Percentiles rank a stretch among this genome's conserved stretches.
These are phyloP conservation scores for Tulasnella sp. DNA, from an alignment of 768 basidiomycete species.

Conservation along the genomic window DNA sequence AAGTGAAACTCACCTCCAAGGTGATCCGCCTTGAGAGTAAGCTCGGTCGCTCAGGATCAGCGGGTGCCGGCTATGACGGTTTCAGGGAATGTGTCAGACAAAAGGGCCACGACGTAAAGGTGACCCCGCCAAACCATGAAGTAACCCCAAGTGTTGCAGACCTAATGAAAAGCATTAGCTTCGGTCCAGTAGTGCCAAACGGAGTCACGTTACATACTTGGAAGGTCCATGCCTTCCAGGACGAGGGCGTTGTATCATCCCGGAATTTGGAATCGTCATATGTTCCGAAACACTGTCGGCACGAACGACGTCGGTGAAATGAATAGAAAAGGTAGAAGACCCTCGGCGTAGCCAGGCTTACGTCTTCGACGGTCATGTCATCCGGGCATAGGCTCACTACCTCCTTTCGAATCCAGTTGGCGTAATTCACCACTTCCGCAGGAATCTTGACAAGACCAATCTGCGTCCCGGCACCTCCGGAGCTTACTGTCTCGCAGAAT, in stretches of 20 bases:
- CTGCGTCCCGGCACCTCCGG: slow-evolving; percentile 35
- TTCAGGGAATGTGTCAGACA: background rate
- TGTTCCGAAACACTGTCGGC: slow-evolving; percentile 72
- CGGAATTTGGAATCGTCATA: slow-evolving; percentile 56
- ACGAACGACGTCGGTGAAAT: background rate
- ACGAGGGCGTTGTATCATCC: slow-evolving; percentile 48
- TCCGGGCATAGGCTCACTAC: slow-evolving; percentile 48
- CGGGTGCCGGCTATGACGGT: slow-evolving; percentile 52
- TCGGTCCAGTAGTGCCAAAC: background rate
- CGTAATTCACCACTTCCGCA: slow-evolving; percentile 54
- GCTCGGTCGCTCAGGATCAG: slow-evolving; percentile 51
- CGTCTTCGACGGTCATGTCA: slow-evolving; percentile 39
- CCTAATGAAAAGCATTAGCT: background rate
- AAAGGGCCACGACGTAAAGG: background rate
- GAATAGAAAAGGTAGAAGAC: background rate
- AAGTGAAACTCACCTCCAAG: background rate
- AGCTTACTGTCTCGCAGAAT: slow-evolving; percentile 29
- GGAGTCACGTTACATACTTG: slow-evolving; percentile 36
- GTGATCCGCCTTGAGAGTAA: slow-evolving; percentile 58
- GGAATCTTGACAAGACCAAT: slow-evolving; percentile 34
- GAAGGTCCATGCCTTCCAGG: slow-evolving; percentile 83
- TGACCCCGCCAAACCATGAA: slow-evolving; percentile 45
- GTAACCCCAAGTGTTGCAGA: slow-evolving; percentile 94
- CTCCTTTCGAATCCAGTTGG: slow-evolving; percentile 62
- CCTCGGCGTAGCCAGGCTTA: slow-evolving; percentile 21